Conservation (phyloP, 768 basidiomycete genomes). For the Mycena amicta region DNA sequence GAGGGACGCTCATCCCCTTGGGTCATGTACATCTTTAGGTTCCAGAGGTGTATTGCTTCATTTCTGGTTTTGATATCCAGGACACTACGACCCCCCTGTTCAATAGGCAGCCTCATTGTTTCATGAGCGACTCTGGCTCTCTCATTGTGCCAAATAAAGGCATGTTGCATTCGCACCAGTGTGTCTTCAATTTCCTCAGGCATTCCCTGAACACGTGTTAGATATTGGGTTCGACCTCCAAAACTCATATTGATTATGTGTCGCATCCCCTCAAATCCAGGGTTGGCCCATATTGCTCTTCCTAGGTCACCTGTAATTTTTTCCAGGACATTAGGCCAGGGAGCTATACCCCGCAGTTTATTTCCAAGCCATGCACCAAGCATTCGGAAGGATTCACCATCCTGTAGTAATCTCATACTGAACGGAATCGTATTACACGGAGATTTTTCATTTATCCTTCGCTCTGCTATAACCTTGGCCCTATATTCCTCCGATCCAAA, state of each 20-base stretch:
- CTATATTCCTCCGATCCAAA: background rate
- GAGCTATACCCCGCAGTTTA: background rate
- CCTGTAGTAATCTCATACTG: background rate
- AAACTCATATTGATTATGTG: background rate
- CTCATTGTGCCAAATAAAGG: background rate
- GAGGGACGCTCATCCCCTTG: background rate
- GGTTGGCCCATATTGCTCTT: background rate
- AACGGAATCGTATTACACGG: background rate
- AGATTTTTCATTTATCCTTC: background rate
- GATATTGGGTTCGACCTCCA: background rate
- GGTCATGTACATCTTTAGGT: background rate
- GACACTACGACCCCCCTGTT: background rate
- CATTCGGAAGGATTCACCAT: background rate
- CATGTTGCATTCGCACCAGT: background rate
- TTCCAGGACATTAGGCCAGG: background rate
- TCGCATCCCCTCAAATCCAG: background rate
- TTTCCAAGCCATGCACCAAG: background rate
- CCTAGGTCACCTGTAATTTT: background rate
- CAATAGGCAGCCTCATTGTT: background rate
- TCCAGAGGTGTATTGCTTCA: background rate
- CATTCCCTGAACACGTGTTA: background rate
- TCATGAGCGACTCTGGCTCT: background rate
- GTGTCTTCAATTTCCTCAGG: background rate
- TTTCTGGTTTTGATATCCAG: background rate
- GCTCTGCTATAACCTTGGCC: background rate